Percentiles rank a stretch among this genome's conserved stretches.
phyloP scores from a whole-genome alignment of 176 grass and related monocot species.

The Oryza meyeriana region DNA sequence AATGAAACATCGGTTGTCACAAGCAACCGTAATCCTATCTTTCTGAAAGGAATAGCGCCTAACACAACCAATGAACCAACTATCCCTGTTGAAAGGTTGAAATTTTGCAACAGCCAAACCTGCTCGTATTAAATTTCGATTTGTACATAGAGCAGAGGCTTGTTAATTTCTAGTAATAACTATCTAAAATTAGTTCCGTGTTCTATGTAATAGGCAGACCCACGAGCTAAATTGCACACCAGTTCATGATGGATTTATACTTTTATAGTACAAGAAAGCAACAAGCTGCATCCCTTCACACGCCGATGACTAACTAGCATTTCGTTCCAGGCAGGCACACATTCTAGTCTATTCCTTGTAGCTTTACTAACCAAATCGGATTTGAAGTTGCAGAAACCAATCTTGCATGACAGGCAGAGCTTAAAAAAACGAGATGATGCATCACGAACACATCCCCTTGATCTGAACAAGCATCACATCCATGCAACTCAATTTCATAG shows the following conservation, averaged over 20 bases:
- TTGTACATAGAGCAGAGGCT: not conserved
- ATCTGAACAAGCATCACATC: not conserved
- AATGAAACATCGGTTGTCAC: not conserved
- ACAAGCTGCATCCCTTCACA: not conserved
- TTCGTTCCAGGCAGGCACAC: not conserved
- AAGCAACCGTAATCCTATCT: not conserved
- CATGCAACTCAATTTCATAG: not conserved
- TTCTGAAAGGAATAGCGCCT: slow-evolving; percentile 28
- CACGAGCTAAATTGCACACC: not conserved
- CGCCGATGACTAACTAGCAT: not conserved
- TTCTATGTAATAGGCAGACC: not conserved
- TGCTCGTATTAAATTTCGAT: not conserved
- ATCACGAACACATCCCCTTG: not conserved
- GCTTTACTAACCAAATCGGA: not conserved
- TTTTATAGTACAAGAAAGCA: not conserved
- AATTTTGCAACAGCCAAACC: not conserved
- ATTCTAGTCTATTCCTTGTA: not conserved
- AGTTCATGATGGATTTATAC: not conserved
- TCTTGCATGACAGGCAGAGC: not conserved
- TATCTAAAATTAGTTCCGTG: not conserved
- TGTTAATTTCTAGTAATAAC: not conserved
- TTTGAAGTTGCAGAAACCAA: not conserved
- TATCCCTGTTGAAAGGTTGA: not conserved
- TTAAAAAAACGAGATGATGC: not conserved
- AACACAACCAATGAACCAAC: not conserved